These are phyloP conservation scores for Neofusicoccum sp. DNA, from an alignment of 2,329 filamentous ascomycete genomes.

Conservation along the genomic window DNA sequence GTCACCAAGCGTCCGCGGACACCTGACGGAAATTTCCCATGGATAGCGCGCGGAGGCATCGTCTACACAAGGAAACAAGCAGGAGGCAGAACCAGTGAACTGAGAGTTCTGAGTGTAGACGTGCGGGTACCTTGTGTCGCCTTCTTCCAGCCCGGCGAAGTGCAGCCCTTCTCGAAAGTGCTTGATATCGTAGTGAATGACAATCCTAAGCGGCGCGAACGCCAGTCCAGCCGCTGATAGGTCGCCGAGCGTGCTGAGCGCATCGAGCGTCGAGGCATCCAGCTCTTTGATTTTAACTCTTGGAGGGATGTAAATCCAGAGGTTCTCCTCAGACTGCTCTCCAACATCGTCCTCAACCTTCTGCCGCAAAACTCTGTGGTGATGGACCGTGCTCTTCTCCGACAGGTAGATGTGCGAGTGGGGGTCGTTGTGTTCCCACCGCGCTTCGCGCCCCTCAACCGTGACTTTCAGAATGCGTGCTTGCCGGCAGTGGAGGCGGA, in stretches of 20 bases:
- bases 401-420: constrained; percentile 68
- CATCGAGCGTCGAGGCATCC: constrained; percentile 49
- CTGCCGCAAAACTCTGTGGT: constrained; percentile 75
- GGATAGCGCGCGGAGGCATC: constrained; percentile 77
- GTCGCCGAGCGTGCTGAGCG: constrained; percentile 26
- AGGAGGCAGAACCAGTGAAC: constrained; percentile 77
- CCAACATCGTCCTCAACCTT: constrained; percentile 62
- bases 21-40: constrained; percentile 88
- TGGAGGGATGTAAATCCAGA: constrained; percentile 62
- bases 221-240: constrained; percentile 30
- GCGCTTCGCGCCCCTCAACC: constrained; percentile 43
- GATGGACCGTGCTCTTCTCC: constrained; percentile 64
- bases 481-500: constrained; percentile 65
- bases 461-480: constrained; percentile 58
- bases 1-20: constrained; percentile 84
- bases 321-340: constrained; percentile 57
- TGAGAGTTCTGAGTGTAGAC: constrained; percentile 83
- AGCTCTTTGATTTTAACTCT: constrained; percentile 64
- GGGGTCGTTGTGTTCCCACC: constrained; percentile 60
- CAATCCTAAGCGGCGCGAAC: constrained; percentile 64
- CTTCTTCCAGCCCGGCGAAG: constrained; percentile 82
- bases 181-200: constrained; percentile 76
- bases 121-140: constrained; percentile 84
- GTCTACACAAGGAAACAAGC: constrained; percentile 92
- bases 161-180: constrained; percentile 84